Percentiles rank a stretch among this genome's conserved stretches.
Conservation (phyloP, 495 filamentous ascomycete species). For the Penicillium lividum region DNA sequence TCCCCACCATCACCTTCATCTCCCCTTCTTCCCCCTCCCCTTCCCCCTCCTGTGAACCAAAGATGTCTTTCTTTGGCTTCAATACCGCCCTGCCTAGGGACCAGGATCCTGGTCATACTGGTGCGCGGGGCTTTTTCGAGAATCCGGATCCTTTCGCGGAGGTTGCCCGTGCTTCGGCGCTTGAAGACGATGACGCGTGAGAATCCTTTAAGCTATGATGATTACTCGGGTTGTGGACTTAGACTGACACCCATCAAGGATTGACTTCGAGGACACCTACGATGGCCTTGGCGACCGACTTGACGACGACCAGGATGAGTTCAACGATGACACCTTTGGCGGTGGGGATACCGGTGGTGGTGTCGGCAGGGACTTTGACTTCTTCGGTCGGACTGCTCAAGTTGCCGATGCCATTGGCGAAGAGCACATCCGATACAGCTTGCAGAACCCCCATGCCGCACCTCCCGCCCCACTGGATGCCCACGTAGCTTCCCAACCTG, state of each 20-base stretch:
- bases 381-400: conserved; percentile 87
- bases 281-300: conserved; percentile 92
- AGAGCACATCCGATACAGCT: conserved; percentile 79
- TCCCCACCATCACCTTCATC: conserved; percentile 10
- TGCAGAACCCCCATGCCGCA: conserved; percentile 58
- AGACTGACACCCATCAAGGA: conserved; percentile 36
- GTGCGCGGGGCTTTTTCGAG: conserved; percentile 77
- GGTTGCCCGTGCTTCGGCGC: conserved; percentile 55
- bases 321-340: conserved; percentile 99
- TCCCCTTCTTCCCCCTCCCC: conserved; percentile 19
- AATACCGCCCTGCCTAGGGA: conserved; percentile 66
- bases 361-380: conserved; percentile 94
- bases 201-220: conserved; percentile 32
- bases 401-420: conserved; percentile 82
- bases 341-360: conserved; percentile 38
- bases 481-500: conserved; percentile 14
- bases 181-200: conserved; percentile 73
- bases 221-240: neutral
- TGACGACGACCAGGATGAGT: conserved; percentile 87
- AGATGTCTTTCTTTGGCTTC: conserved; percentile 89
- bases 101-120: conserved; percentile 46
- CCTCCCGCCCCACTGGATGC: conserved; percentile 31
- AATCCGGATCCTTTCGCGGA: conserved; percentile 87
- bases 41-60: conserved; percentile 18
- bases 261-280: conserved; percentile 98